Base-by-base conservation (phyloP, 2,329 filamentous ascomycete genomes). In the Saccharata proteae region DNA sequence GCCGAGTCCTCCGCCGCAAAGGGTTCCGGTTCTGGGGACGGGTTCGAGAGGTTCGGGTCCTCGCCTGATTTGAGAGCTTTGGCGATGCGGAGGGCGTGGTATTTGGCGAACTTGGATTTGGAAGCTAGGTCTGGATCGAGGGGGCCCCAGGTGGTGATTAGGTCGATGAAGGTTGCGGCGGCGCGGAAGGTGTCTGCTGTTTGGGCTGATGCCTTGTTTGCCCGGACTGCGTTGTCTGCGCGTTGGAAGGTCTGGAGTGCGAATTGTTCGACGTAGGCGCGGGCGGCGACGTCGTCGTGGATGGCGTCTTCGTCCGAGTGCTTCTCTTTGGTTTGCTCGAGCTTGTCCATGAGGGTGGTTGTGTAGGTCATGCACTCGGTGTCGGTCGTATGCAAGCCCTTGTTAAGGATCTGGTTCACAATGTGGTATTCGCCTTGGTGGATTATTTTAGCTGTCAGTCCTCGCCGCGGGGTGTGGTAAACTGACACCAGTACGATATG, bases 31-130 rank as follows among this genome's bases (percentile, higher is more conserved):
- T 72, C 73, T 16, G 23, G 28, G 23, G 29, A 18, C 0, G 88
- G 88, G 48, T 96, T 96, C 6, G 82, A 80, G 34, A 79, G 74
- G 55, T 98, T 98, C 3, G 90, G 90, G 49, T 98, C 86, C 42
- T 82, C 78, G 32, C 85, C 85, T 23, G 86, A 81, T 48, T 86
- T 90, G 47, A 94, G 71, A 8, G 90, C 90, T 57, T 83, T 93
- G 11, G 81, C 67, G 48, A 98, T 98, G 36, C 90, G 74, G 20
- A 88, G 64, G 2, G 88, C 86, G 54, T 96, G 92, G 69, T 83
- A 98, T 57, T 96, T 98, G 24, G 88, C 85, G 52, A 83, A 98
- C 54, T 92, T 94, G 58, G 88, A 84, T 64, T 93, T 96, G 33
- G 84, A 73, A 22, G 75, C 67, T 13, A 77, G 74, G 48, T 96